Evolutionary conservation across 1,284 basidiomycete species (phyloP).

Genomic region (Cerrena zonata): DNA sequence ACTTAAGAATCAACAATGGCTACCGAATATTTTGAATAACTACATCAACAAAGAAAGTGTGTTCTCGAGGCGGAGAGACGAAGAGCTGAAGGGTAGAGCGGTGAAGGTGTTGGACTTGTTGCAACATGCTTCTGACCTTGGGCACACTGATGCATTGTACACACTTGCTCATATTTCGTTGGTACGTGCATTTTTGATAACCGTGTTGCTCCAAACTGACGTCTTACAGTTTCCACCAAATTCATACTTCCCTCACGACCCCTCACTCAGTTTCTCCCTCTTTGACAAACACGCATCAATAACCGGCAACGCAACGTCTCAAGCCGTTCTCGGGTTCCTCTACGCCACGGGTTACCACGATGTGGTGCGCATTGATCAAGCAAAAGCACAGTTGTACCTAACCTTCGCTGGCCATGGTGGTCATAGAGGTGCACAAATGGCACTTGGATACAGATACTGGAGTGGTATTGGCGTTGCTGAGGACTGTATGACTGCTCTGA

Average conservation of each 20-base stretch:
- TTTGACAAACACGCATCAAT: slow-evolving; percentile 56
- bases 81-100: slow-evolving; percentile 58
- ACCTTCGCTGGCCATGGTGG: slow-evolving; percentile 88
- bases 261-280: slow-evolving; percentile 54
- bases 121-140: slow-evolving; percentile 73
- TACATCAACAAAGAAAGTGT: slow-evolving; percentile 38
- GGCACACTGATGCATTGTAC: slow-evolving; percentile 71
- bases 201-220: slow-evolving; percentile 2
- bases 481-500: slow-evolving; percentile 74
- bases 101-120: slow-evolving; percentile 74
- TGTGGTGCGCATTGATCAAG: slow-evolving; percentile 63
- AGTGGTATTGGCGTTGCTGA: slow-evolving; percentile 88
- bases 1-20: slow-evolving; percentile 49
- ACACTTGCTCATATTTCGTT: slow-evolving; percentile 68
- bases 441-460: slow-evolving; percentile 92
- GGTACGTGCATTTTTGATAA: slow-evolving; percentile 42
- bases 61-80: slow-evolving; percentile 47
- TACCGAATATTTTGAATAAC: slow-evolving; percentile 38
- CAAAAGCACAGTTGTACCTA: slow-evolving; percentile 83
- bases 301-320: slow-evolving; percentile 78
- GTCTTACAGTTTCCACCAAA: slow-evolving; percentile 64
- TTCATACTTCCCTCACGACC: slow-evolving; percentile 53
- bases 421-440: slow-evolving; percentile 84
- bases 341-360: slow-evolving; percentile 78
- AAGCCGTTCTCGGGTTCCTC: slow-evolving; percentile 82